Base-by-base conservation (phyloP, 148 eudicot species). In the Camellia lanceoleosa region DNA sequence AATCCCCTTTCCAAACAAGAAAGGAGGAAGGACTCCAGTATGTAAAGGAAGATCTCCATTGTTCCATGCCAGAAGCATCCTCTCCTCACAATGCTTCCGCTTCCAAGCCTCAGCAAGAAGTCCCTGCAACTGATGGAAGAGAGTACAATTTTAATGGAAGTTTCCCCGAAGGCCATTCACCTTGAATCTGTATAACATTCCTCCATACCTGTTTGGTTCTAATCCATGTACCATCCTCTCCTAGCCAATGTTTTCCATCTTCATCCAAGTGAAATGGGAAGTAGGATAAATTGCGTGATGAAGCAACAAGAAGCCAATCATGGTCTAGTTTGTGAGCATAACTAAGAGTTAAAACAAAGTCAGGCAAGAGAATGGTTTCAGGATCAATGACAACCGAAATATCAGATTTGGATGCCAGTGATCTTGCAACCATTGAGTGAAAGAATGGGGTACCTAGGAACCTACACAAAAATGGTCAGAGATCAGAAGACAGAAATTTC, bases 381-480 rank as follows among this genome's bases (percentile, higher is more conserved):
- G 99, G 91, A 82, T 92, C 97, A 79, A 92, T 79, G 49, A 96
- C 73, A 23, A 89, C 93, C 75, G 95, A 87, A 42, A 96, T 82
- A 83, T 91, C 91, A 7, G 98, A 96, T 44, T 80, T 66, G 11
- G 91, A 92, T 79, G 89, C 90, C 84, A 85, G 90, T 49, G 94
- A 82, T 90, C 97, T 92, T 79, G 97, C 94, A 84, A 96, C 90
- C 94, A 96, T 92, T 78, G 99, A 93, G 85, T 96, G 99, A 80
- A 96, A 93, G 82, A 92, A 96, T 16, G 97, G 94, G 72, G 87
- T 88, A 77, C 89, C 86, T 19, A 87, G 75, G 73, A 96, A 96
- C 87, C 99, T 96, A 87, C 12, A 75, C 41, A 62, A 13, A 65
- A 79, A 71, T 38, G 11, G 47, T 63, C 76, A 68, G 7, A 68